These are phyloP conservation scores for Penicillium roqueforti DNA, from an alignment of 495 filamentous ascomycete species.

Conservation along the genomic window DNA sequence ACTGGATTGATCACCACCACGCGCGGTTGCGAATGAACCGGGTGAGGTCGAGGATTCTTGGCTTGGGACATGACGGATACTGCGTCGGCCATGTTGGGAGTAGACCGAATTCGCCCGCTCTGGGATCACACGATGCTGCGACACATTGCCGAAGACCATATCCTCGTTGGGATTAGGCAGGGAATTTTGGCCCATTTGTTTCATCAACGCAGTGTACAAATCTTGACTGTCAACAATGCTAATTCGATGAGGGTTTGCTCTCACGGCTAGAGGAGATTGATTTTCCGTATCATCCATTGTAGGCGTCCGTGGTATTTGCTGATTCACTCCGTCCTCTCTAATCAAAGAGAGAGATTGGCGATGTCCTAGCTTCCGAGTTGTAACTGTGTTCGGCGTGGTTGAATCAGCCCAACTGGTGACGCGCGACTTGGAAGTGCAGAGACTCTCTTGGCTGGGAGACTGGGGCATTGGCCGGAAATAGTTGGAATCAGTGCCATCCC, in stretches of 20 bases:
- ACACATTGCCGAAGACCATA: constrained; percentile 29
- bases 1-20: constrained; percentile 20
- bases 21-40: constrained; percentile 31
- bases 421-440: constrained; percentile 56
- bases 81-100: constrained; percentile 28
- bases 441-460: constrained; percentile 43
- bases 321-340: constrained; percentile 55
- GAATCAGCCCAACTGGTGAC: constrained; percentile 77
- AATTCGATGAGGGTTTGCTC: constrained; percentile 14
- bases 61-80: constrained; percentile 33
- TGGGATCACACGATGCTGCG: constrained; percentile 30
- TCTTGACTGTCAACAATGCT: constrained; percentile 56
- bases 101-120: constrained; percentile 29
- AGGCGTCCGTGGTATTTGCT: constrained; percentile 23
- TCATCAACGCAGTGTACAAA: constrained; percentile 71
- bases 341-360: constrained; percentile 62
- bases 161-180: constrained; percentile 29
- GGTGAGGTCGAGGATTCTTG: constrained; percentile 30
- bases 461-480: constrained; percentile 9
- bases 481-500: not conserved
- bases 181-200: constrained; percentile 47
- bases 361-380: constrained; percentile 36
- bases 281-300: constrained; percentile 5
- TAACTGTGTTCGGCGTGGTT: constrained; percentile 47
- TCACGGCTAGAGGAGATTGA: constrained; percentile 12